Evolutionary conservation across 2,329 filamentous ascomycete genomes (phyloP), one percentile per base, ranked within the genome.

Genomic region (Trichoderma guizhouense): DNA sequence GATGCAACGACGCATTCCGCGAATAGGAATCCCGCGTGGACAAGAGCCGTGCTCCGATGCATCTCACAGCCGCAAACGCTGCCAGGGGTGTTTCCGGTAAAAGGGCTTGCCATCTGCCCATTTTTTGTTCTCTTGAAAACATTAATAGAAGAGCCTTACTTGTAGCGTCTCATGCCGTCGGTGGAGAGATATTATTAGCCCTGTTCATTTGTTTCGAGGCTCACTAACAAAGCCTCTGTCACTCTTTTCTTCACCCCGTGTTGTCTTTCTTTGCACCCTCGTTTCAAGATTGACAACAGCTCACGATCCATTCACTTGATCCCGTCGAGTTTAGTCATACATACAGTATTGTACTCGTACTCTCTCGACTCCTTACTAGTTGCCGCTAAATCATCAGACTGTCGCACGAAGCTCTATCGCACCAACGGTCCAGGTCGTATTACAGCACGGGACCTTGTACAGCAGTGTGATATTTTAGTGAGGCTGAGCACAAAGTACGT

Each of bases 11-110:
- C 21, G 51, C 58, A 34, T 57, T 55, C 62, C 32, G 51, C 65
- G 57, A 69, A 72, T 69, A 69, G 57, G 57, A 69, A 69, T 15
- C 28, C 39, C 28, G 43, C 39, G 64, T 47, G 28, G 65, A 55
- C 39, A 32, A 47, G 55, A 60, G 26, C 36, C 64, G 53, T 67
- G 58, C 55, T 36, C 43, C 66, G 58, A 64, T 64, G 71, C 65
- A 72, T 58, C 39, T 69, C 55, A 21, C 65, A 62, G 51, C 67
- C 66, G 43, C 66, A 53, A 51, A 51, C 15, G 55, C 28, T 30
- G 36, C 15, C 53, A 60, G 39, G 69, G 62, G 69, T 34, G 53
- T 26, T 47, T 51, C 36, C 32, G 32, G 60, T 43, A 55, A 43
- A 70, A 55, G 43, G 43, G n/a, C 58, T 70, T 14, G 14, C 21